Evolutionary conservation across 2,329 filamentous ascomycete genomes (phyloP), one percentile per base, ranked within the genome.

Genomic region (Balansia obtecta): DNA sequence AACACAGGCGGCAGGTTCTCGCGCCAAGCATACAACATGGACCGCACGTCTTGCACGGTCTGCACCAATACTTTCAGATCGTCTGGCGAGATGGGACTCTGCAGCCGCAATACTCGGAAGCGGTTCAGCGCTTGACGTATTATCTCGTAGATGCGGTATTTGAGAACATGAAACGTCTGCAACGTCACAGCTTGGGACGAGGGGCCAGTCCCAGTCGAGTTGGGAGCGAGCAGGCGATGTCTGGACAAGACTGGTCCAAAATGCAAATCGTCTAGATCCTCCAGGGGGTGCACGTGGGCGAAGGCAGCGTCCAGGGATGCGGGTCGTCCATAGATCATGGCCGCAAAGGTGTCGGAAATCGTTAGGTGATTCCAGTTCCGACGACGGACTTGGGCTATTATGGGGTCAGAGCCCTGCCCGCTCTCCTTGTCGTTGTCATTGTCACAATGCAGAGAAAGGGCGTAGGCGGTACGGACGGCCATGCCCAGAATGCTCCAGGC

Each of bases 301-400:
- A 62, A 60, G 8, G 58, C 60, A 2, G 57, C 49, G 32, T 63
- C 59, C 10, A 63, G 53, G 10, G 59, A 60, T 3, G 58, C 54
- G 18, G 61, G 61, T 22, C 60, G 55, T 9, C 61, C 61, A 49
- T 63, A 63, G 33, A 63, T 59, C 52, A 59, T 57, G 11, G 62
- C 58, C 22, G 58, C 54, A 50, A 64, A 64, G 3, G 57, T 62
- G 43, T 64, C 62, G 9, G 54, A 50, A 1, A 63, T 56, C 10
- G 57, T 58, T 45, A 61, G 45, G 39, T 63, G 60, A 41, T 61
- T 63, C 62, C 62, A 64, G 39, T 57, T 61, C 2, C 62, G 57
- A n/a, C 57, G 56, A 10, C 61, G 56, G 34, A 63, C 54, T 50
- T 63, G 58, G 9, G 47, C 49, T n/a, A 50, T 45, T 16, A 55